These are phyloP conservation scores for Tuber melanosporum DNA, from an alignment of 495 filamentous ascomycete genomes.

Conservation along the genomic window DNA sequence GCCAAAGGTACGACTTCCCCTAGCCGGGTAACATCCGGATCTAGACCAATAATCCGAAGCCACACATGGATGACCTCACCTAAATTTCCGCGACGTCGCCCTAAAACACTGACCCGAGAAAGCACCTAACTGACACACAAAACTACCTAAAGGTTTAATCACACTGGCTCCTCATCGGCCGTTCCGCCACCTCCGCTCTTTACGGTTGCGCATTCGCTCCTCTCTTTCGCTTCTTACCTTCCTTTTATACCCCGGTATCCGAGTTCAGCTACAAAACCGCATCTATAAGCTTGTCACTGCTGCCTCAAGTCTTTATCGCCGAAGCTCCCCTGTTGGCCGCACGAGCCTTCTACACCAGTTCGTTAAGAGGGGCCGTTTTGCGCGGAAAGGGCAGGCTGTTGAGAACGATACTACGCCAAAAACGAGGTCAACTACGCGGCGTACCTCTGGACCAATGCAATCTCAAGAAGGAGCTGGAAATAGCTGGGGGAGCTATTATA, in stretches of 20 bases:
- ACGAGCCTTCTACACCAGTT: slow-evolving; percentile 8
- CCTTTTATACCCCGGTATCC: slow-evolving; percentile 31
- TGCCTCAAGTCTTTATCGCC: slow-evolving; percentile 3
- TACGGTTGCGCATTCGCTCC: slow-evolving; percentile 17
- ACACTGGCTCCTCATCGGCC: not conserved
- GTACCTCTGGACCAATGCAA: slow-evolving; percentile 17
- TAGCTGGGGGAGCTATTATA: slow-evolving; percentile 26
- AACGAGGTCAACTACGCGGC: slow-evolving; percentile 6
- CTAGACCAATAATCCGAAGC: not conserved
- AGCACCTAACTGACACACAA: not conserved
- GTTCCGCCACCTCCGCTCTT: not conserved
- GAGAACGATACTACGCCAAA: slow-evolving; percentile 1
- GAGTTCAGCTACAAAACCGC: slow-evolving; percentile 24
- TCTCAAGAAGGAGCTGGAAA: slow-evolving; percentile 9
- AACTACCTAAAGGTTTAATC: not conserved
- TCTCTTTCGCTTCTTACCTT: slow-evolving; percentile 23
- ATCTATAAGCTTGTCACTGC: slow-evolving; percentile 23
- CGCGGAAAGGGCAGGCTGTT: slow-evolving; percentile 13
- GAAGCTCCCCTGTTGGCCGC: not conserved
- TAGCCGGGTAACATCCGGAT: not conserved
- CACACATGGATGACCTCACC: not conserved
- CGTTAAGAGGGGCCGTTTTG: slow-evolving; percentile 16
- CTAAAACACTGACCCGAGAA: not conserved
- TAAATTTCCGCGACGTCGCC: not conserved
- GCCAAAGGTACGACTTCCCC: not conserved